Base-by-base conservation (phyloP, 139 green algal genomes). In the Chlamydomonas eustigma region DNA sequence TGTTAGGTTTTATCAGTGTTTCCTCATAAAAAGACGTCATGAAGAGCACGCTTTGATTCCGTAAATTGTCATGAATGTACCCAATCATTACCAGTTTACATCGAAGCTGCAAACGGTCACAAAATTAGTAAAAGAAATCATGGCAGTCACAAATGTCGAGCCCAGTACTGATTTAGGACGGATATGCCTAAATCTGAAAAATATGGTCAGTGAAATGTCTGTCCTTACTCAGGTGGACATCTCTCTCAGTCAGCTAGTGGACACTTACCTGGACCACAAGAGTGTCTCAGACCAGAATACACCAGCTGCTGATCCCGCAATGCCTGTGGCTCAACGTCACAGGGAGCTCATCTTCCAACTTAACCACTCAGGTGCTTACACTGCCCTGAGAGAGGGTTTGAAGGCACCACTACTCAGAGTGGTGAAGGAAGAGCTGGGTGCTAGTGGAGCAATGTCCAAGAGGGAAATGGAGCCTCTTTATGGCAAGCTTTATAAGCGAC, bases 311-410 rank as follows among this genome's bases (percentile, higher is more conserved):
- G 44, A 58, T 25, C 4, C 67, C 22, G 34, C 4, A 22, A 51
- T 71, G 67, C 34, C 36, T 3, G 8, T 58, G 24, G 12, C 36
- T 18, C 58, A 35, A 18, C 70, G 77, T 0, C 77, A 82, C 39
- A 71, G 74, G 70, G 70, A 38, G 1, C 70, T 82, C 2, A 63
- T 82, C 37, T 82, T 82, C 32, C 71, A 77, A 35, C 71, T 82
- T 28, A 82, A 82, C 58, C 77, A 64, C 77, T 77, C 67, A 39
- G 77, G 77, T 5, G 58, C 71, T 39, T 82, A 82, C 71, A 63
- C 31, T 22, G 32, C 52, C 30, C 52, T 82, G 52, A 39, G 52
- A 18, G 70, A 78, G 39, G 64, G 63, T 33, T 39, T 82, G 39
- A 82, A 82, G 58, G 5, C 65, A 4, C 33, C 65, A 34, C 24